Conservation (phyloP, 2,329 filamentous ascomycete genomes). For the Paraphoma chrysanthemicola region DNA sequence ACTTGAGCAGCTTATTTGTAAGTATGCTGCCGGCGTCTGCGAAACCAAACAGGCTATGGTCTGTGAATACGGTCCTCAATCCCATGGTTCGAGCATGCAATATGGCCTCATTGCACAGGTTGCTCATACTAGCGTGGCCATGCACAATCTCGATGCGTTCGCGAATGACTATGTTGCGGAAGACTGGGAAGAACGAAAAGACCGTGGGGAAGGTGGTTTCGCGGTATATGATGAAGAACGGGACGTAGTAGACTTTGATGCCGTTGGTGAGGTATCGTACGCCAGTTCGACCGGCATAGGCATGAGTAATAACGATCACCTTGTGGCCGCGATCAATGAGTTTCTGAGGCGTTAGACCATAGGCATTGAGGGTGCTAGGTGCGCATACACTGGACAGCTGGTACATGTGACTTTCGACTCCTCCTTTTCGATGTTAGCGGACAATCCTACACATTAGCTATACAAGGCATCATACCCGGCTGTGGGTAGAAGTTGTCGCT, state of each 20-base stretch:
- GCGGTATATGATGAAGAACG: conserved; percentile 94
- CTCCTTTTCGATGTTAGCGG: conserved; percentile 59
- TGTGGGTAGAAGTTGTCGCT: conserved; percentile 99
- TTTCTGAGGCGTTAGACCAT: conserved; percentile 62
- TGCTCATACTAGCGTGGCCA: conserved; percentile 93
- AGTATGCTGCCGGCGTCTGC: conserved; percentile 95
- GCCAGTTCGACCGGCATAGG: conserved; percentile 88
- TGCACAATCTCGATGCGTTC: conserved; percentile 97
- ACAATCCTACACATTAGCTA: neutral
- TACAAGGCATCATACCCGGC: conserved; percentile 62
- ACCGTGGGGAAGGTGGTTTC: conserved; percentile 94
- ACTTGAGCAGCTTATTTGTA: conserved; percentile 96
- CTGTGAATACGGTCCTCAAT: conserved; percentile 92
- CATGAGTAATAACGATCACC: conserved; percentile 96
- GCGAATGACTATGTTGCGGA: conserved; percentile 92
- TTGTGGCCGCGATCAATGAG: conserved; percentile 97
- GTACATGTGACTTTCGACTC: conserved; percentile 98
- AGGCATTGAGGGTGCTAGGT: neutral
- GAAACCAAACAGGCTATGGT: conserved; percentile 97
- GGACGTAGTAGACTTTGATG: conserved; percentile 97
- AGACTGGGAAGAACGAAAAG: conserved; percentile 98
- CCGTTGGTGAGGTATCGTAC: conserved; percentile 96
- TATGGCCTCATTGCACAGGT: conserved; percentile 92
- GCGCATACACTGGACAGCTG: conserved; percentile 77
- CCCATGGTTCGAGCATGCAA: conserved; percentile 97